Conservation (phyloP, 495 filamentous ascomycete species). For the Xylona heveae region DNA sequence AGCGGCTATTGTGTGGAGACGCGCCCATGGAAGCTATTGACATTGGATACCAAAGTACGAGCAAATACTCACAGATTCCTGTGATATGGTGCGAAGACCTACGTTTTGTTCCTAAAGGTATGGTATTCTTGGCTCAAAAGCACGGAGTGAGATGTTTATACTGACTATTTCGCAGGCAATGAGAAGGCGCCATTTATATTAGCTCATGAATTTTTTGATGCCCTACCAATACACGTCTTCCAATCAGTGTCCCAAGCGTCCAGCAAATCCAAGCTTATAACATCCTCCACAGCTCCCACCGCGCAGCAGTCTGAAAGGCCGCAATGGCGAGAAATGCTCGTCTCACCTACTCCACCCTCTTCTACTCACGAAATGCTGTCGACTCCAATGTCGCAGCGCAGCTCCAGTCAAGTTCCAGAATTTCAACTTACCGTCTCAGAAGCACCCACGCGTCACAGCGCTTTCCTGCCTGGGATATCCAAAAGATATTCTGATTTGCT, state of each 20-base stretch:
- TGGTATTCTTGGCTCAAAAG: constrained; percentile 6
- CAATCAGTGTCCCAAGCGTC: constrained; percentile 35
- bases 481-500: constrained; percentile 58
- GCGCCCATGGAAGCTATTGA: constrained; percentile 44
- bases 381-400: constrained; percentile 31
- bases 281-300: constrained; percentile 11
- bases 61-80: constrained; percentile 48
- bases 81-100: constrained; percentile 89
- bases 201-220: constrained; percentile 97
- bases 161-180: constrained; percentile 15
- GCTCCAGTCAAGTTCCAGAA: constrained; percentile 35
- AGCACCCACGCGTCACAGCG: constrained; percentile 53
- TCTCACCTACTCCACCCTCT: constrained; percentile 39
- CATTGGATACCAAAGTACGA: constrained; percentile 51
- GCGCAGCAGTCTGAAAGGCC: constrained; percentile 23
- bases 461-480: constrained; percentile 70
- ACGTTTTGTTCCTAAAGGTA: constrained; percentile 52
- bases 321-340: constrained; percentile 78
- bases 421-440: constrained; percentile 68
- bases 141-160: background rate
- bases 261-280: constrained; percentile 15
- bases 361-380: constrained; percentile 21
- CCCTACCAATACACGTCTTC: constrained; percentile 94
- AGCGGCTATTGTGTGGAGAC: constrained; percentile 62
- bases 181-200: constrained; percentile 74